Base-by-base conservation (phyloP, 2,329 filamentous ascomycete species). In the Ustilaginoidea virens region DNA sequence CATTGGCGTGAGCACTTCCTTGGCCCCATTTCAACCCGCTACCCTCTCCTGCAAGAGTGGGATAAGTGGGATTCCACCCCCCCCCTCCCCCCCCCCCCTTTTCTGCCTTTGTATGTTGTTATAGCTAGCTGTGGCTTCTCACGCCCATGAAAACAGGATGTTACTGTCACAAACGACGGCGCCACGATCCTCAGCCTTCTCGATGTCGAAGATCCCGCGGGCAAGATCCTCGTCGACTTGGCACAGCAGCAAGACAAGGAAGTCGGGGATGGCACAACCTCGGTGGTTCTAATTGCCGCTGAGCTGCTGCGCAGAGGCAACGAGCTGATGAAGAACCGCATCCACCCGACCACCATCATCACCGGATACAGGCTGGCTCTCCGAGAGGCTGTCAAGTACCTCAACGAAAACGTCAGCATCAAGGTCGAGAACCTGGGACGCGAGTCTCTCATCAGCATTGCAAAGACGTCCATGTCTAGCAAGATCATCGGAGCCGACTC, bases 191-290 rank as follows among this genome's bases (percentile, higher is more conserved):
- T 98, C 42, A 83, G 74, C 54, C 68, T 98, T 49, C 72, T 98
- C 50, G 90, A 96, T 51, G 86, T 98, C 48, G 87, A 98, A 56
- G 86, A 98, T 59, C 90, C 90, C 31, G 90, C 90, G 32, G 90
- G 90, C 52, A 96, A 94, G 72, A 98, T 98, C 41, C 67, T 98
- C 40, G 90, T 98, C 42, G 90, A 98, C 51, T 66, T 98, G 43
- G 90, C 90, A 36, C 87, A 98, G 43, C 90, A 98, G 60, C 90
- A 98, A 60, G 90, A 98, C 55, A 94, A 92, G 65, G 90, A 98
- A 60, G 90, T 98, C 32, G 90, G 90, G 46, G 90, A 98, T 62
- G 90, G 90, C 45, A 98, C 90, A 27, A 98, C 90, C 14, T 96
- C 87, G 27, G 90, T 98, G 29, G 90, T 98, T 34, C 72, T 98